Evolutionary conservation across 208 protist species (phyloP), one percentile per base, ranked within the genome.

Genomic region (Trypanosoma rangeli): DNA sequence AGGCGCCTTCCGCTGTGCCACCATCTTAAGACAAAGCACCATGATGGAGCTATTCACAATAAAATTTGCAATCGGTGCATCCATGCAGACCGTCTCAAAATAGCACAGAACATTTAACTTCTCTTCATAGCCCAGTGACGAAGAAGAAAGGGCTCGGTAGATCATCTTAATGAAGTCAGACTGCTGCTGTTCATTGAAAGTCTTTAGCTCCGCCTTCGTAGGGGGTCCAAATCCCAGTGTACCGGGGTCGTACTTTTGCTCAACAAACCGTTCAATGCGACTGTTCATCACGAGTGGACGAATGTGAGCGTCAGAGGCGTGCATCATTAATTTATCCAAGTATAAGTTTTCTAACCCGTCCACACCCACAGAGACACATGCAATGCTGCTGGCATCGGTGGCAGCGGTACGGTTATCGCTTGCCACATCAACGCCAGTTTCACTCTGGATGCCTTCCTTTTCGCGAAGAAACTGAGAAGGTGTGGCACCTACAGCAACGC

Each of bases 41-140:
- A 96, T 94, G 3, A 97, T 74, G n/a, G 90, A 90, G 76, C 89
- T 94, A 76, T 97, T 98, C 12, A 97, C 83, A 53, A 96, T 76
- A 18, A 92, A 74, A 49, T 93, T 94, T n/a, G 94, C 90, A 61
- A 84, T 89, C 33, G 77, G 68, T 2, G 85, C 67, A 48, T 94
- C 92, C 28, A 68, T 64, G 63, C 83, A 91, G 33, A 98, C 80
- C 5, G 79, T 78, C 63, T 94, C 87, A 70, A 97, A 92, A 83
- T 96, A 98, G 49, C 79, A 79, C 57, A 97, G 77, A n/a, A 89
- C 73, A 70, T 96, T 97, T 3, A 85, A 73, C 64, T 91, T 90
- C n/a, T 85, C 71, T 22, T 82, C 72, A 52, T 67, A 65, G 1
- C 42, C 33, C 37, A 56, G 52, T 12, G 74, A 68, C 55, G 58